Percentiles rank a stretch among this genome's conserved stretches.
Evolutionary conservation across 768 basidiomycete genomes (phyloP).

Genomic region (Kwoniella heveanensis): DNA sequence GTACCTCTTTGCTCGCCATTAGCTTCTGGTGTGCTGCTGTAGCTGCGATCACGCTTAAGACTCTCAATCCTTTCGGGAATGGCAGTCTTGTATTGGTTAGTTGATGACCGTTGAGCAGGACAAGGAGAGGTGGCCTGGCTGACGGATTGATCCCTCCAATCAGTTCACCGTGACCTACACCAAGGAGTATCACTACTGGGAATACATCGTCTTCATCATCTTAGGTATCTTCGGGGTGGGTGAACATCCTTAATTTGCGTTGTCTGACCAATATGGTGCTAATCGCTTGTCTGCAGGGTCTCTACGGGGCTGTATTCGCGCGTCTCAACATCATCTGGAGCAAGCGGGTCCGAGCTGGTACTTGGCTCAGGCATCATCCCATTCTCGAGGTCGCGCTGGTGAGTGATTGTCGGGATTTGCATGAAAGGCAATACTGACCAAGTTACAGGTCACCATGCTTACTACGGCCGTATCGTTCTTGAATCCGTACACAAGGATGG

Average conservation of each 20-base stretch:
- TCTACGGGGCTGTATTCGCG: constrained; percentile 80
- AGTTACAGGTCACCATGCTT: constrained; percentile 75
- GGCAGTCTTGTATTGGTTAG: constrained; percentile 77
- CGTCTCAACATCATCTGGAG: constrained; percentile 89
- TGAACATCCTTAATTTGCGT: too few relatives aligned
- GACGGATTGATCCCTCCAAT: background rate
- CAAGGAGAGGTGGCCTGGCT: constrained; percentile 41
- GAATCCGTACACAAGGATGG: constrained; percentile 89
- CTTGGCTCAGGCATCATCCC: constrained; percentile 78
- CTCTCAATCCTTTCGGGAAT: constrained; percentile 89
- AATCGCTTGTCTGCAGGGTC: constrained; percentile 66
- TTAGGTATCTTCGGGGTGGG: constrained; percentile 87
- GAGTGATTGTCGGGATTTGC: constrained; percentile 54
- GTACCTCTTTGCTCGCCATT: background rate
- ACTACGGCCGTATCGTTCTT: constrained; percentile 80
- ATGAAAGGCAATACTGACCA: too few relatives aligned
- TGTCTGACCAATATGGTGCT: too few relatives aligned
- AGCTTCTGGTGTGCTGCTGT: constrained; percentile 88
- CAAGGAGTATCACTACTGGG: constrained; percentile 90
- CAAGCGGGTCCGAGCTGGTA: constrained; percentile 75
- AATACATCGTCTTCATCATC: constrained; percentile 78
- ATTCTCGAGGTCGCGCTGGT: constrained; percentile 81
- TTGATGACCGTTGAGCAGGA: constrained; percentile 57
- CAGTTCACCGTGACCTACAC: constrained; percentile 53
- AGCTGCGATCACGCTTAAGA: constrained; percentile 77